Base-by-base conservation (phyloP, 805 yeast genomes). In the Metschnikowia sp. region DNA sequence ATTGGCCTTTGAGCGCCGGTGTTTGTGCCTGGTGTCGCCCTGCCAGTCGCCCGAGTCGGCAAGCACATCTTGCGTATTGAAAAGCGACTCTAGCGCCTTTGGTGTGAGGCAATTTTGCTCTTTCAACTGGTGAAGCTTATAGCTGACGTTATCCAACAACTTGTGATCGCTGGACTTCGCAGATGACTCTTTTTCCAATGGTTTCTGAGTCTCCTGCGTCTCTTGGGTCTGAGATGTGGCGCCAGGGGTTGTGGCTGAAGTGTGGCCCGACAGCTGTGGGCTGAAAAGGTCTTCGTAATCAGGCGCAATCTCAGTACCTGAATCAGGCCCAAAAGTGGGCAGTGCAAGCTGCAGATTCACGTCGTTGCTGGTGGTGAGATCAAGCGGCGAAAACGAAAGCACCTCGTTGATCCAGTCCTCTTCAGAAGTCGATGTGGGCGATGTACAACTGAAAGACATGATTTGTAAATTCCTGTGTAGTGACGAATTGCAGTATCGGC, bases 21-120 rank as follows among this genome's bases (percentile, higher is more conserved):
- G 44, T 28, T 40, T 45, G 42, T 40, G 49, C 18, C 32, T 45
- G 15, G 33, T 13, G 13, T 13, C 22, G 10, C 15, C 39, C 30
- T 45, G 42, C 45, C 39, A 37, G 32, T 41, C 50, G 29, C 18
- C 37, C 28, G 53, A 57, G 36, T 54, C 57, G 40, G 57, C 61
- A 37, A 64, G 56, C 30, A 63, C 60, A 33, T 61, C 68, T 34
- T 59, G 61, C 29, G 68, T 63, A 46, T 63, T 59, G 49, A 64
- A 64, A n/a, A 64, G 55, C 9, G 60, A 47, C 45, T 64, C 68
- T 37, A 64, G 52, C 3, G 59, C 56, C 36, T 56, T 54, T 10
- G 66, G 60, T 3, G 62, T 57, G 28, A 56, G 43, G 42, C 57
- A 50, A 28, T 59, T 49, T n/a, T 51, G 34, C 33, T 55, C 50